A percentile compares a stretch with the other conserved stretches of the same genome.
These are phyloP conservation scores for Austroboletus novae-zelandiae DNA, from an alignment of 1,284 basidiomycete species.

Conservation along the genomic window DNA sequence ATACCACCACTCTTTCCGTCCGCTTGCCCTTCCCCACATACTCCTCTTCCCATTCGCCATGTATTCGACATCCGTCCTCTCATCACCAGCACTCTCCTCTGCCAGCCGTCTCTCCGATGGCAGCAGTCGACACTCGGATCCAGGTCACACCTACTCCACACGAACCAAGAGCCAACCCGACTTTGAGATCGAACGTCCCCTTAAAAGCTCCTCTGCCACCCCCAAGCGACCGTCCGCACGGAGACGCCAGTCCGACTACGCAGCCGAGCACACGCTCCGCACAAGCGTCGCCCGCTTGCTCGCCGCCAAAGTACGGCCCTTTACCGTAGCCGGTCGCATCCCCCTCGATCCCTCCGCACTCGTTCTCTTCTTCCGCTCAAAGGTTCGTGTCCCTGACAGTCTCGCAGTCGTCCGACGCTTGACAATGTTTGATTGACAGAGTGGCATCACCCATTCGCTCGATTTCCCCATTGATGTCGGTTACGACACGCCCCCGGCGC, in stretches of 20 bases:
- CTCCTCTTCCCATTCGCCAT: conserved; percentile 16
- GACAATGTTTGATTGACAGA: conserved; percentile 39
- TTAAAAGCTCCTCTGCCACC: conserved; percentile 34
- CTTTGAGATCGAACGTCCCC: conserved; percentile 61
- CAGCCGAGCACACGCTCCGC: conserved; percentile 54
- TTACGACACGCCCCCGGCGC: conserved; percentile 70
- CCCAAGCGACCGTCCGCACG: conserved; percentile 31
- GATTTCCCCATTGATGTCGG: conserved; percentile 79
- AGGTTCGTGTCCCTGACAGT: conserved; percentile 42
- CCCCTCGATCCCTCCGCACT: conserved; percentile 66
- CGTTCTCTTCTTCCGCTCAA: conserved; percentile 74
- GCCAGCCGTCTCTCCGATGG: conserved; percentile 35
- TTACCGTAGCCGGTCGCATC: conserved; percentile 66
- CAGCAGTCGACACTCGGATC: conserved; percentile 33
- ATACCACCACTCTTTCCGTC: conserved; percentile 18
- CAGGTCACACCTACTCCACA: conserved; percentile 26
- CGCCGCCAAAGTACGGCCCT: conserved; percentile 57
- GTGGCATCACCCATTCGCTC: conserved; percentile 73
- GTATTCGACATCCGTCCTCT: conserved; percentile 4
- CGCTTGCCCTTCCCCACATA: conserved; percentile 7
- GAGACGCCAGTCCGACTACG: conserved; percentile 39
- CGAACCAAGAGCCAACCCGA: conserved; percentile 40
- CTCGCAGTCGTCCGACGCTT: not conserved
- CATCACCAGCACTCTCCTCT: conserved; percentile 24
- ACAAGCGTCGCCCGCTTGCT: conserved; percentile 57